Evolutionary conservation across 192 early-diverging fungal genomes (phyloP).

Genomic region (Backusella mclennaniae): DNA sequence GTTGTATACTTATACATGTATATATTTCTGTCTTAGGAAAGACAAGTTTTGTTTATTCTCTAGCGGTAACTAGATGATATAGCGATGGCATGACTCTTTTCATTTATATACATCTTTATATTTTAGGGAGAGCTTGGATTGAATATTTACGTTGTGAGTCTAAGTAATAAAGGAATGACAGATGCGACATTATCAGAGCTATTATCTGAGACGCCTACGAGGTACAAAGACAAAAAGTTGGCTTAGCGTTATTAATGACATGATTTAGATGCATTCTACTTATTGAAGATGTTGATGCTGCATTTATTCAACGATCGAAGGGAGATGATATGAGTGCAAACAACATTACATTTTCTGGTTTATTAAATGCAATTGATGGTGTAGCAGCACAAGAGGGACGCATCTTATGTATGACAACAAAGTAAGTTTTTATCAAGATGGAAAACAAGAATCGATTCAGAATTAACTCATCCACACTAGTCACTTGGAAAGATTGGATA

Average conservation of each 20-base stretch:
- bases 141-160: slow-evolving; percentile 72
- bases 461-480: slow-evolving; percentile 17
- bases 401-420: slow-evolving; percentile 77
- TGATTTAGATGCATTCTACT: slow-evolving; percentile 55
- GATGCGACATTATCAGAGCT: slow-evolving; percentile 57
- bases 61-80: slow-evolving; percentile 40
- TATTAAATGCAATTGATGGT: slow-evolving; percentile 78
- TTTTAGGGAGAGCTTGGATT: slow-evolving; percentile 58
- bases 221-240: not conserved
- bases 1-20: too few species aligned
- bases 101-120: not conserved
- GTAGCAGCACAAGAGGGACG: slow-evolving; percentile 71
- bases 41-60: slow-evolving; percentile 63
- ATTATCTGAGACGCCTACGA: slow-evolving; percentile 46
- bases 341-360: slow-evolving; percentile 41
- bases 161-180: slow-evolving; percentile 62
- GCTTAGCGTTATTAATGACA: too few species aligned
- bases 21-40: slow-evolving; percentile 42
- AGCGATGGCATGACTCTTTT: not conserved
- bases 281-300: slow-evolving; percentile 76
- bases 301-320: slow-evolving; percentile 56
- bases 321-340: slow-evolving; percentile 36
- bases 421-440: slow-evolving; percentile 37
- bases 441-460: not conserved
- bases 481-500: slow-evolving; percentile 68